These are phyloP conservation scores for Cercospora zeae-maydis DNA, from an alignment of 2,329 filamentous ascomycete species.

Conservation along the genomic window DNA sequence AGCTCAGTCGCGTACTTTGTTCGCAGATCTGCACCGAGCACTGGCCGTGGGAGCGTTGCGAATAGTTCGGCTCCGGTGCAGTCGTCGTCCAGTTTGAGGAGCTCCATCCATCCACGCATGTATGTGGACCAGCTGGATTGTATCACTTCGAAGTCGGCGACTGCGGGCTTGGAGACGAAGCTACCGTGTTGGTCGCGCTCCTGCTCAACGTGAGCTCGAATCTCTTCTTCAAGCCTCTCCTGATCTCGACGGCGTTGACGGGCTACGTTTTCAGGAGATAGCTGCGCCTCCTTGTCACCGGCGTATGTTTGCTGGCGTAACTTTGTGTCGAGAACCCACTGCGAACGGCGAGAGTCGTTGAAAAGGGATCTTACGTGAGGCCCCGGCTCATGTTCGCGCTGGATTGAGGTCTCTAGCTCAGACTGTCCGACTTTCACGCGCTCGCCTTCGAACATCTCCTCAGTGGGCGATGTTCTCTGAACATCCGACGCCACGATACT, in stretches of 20 bases:
- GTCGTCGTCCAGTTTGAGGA: neutral
- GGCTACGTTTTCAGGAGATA: neutral
- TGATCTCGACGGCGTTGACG: neutral
- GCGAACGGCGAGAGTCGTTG: neutral
- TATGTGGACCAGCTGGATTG: slow-evolving; percentile 8
- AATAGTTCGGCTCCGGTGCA: neutral
- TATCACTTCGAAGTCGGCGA: neutral
- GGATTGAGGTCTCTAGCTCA: neutral
- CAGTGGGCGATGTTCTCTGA: neutral
- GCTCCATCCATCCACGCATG: slow-evolving; percentile 2
- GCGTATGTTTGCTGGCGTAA: neutral
- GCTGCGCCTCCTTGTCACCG: neutral
- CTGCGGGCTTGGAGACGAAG: neutral
- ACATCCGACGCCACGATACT: neutral
- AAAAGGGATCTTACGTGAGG: neutral
- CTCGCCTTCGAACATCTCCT: neutral
- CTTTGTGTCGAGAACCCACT: neutral
- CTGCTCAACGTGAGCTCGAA: neutral
- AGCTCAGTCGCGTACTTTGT: neutral
- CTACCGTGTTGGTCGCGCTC: neutral
- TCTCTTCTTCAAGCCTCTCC: slow-evolving; percentile 2
- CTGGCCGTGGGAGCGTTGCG: neutral
- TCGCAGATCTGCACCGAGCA: neutral
- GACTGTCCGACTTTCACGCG: neutral
- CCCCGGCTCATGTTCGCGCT: neutral